Evolutionary conservation across 352 stramenopile species (phyloP).

Genomic region (Elongisporangium senticosum): DNA sequence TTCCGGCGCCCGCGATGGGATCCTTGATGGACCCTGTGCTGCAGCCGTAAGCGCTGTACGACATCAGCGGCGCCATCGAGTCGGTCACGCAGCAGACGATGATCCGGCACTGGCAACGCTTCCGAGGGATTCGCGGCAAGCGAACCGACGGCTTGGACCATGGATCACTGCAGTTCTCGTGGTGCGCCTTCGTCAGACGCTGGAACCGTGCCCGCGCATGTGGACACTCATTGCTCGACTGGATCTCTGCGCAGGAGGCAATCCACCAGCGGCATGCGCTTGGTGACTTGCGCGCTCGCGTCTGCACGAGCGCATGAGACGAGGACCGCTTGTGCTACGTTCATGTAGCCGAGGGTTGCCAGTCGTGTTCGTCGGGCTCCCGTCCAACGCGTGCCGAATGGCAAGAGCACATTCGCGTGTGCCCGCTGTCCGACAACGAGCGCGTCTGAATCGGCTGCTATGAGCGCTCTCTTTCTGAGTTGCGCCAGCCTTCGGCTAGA

Average conservation of each 20-base stretch:
- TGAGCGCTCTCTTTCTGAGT: neutral
- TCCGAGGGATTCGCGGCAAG: slow-evolving; percentile 2
- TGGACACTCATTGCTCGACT: neutral
- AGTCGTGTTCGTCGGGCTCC: neutral
- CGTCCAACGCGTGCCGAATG: slow-evolving; percentile 2
- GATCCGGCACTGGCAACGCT: neutral
- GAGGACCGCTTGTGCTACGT: neutral
- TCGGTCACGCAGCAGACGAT: neutral
- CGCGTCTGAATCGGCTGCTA: neutral
- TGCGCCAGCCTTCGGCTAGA: neutral
- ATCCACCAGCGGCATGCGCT: neutral
- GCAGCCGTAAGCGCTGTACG: neutral
- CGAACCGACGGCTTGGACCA: neutral
- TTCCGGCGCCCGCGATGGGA: neutral
- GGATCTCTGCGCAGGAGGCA: neutral
- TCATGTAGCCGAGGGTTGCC: neutral
- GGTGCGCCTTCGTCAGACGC: slow-evolving; percentile 1
- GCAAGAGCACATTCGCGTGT: neutral
- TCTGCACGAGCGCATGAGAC: neutral
- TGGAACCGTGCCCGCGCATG: neutral
- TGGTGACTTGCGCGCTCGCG: neutral
- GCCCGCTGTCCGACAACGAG: neutral
- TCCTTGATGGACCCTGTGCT: neutral
- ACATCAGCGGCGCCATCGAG: neutral
- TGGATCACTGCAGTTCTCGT: neutral